Evolutionary conservation across 1,284 basidiomycete species (phyloP).

Genomic region (Singerocomus rubriflavus): DNA sequence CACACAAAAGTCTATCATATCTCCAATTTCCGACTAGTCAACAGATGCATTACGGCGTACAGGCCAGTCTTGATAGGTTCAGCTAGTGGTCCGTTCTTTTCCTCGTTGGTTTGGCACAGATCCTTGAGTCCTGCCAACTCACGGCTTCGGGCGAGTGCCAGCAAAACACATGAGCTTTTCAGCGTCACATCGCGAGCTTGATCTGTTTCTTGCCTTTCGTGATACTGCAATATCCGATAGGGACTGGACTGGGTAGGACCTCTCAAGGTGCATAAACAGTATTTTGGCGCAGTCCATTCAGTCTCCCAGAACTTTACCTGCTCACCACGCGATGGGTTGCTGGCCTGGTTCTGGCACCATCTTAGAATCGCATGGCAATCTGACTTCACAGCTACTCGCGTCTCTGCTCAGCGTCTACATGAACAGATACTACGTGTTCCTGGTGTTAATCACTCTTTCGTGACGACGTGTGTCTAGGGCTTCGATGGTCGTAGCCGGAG

Average conservation of each 20-base stretch:
- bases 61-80: constrained; percentile 60
- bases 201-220: constrained; percentile 24
- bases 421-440: constrained; percentile 35
- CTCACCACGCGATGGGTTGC: constrained; percentile 53
- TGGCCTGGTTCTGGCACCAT: constrained; percentile 60
- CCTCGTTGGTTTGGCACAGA: constrained; percentile 29
- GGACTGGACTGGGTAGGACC: constrained; percentile 46
- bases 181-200: constrained; percentile 48
- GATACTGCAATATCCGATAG: constrained; percentile 26
- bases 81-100: constrained; percentile 26
- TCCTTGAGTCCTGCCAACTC: constrained; percentile 49
- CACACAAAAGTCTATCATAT: constrained; percentile 3
- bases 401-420: constrained; percentile 60
- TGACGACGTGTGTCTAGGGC: not conserved
- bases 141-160: constrained; percentile 39
- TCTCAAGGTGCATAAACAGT: constrained; percentile 43
- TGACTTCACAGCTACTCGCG: constrained; percentile 44
- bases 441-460: constrained; percentile 33
- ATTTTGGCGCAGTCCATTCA: constrained; percentile 45
- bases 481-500: constrained; percentile 34
- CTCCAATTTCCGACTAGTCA: constrained; percentile 1
- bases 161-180: constrained; percentile 39
- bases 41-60: constrained; percentile 15
- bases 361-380: constrained; percentile 42
- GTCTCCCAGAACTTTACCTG: constrained; percentile 44